Conservation (phyloP, 352 stramenopile genomes). For the Phytophthora melonis region DNA sequence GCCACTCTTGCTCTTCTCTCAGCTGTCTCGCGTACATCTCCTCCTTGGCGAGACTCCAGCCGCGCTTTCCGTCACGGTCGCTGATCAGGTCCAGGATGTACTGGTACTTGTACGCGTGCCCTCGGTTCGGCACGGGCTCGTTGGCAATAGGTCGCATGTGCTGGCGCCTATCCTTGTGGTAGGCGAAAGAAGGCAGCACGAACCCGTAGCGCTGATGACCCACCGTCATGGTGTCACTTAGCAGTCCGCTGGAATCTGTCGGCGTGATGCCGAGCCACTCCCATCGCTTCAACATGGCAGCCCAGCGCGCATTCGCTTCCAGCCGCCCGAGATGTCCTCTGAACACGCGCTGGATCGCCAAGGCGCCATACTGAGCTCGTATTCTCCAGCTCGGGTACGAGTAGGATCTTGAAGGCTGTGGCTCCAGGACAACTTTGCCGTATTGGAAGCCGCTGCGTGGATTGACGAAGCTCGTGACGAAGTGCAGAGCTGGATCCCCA, state of each 20-base stretch:
- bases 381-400: constrained; percentile 55
- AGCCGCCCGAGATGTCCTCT: constrained; percentile 65
- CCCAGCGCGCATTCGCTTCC: constrained; percentile 66
- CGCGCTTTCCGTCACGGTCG: constrained; percentile 64
- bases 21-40: constrained; percentile 27
- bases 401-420: constrained; percentile 59
- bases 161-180: constrained; percentile 45
- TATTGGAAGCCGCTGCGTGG: constrained; percentile 56
- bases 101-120: constrained; percentile 79
- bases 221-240: constrained; percentile 64
- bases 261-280: constrained; percentile 70
- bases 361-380: constrained; percentile 43
- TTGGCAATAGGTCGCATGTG: constrained; percentile 65
- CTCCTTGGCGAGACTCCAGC: constrained; percentile 66
- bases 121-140: constrained; percentile 47
- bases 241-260: constrained; percentile 36
- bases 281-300: constrained; percentile 76
- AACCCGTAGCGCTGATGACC: constrained; percentile 67
- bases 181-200: constrained; percentile 58
- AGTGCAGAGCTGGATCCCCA: constrained; percentile 62
- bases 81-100: constrained; percentile 75
- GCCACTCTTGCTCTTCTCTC: constrained; percentile 31
- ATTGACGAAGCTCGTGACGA: constrained; percentile 52
- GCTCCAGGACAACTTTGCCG: constrained; percentile 50
- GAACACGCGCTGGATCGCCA: constrained; percentile 64